Evolutionary conservation across 805 yeast genomes (phyloP).

Genomic region (Cephaloascus fragrans): DNA sequence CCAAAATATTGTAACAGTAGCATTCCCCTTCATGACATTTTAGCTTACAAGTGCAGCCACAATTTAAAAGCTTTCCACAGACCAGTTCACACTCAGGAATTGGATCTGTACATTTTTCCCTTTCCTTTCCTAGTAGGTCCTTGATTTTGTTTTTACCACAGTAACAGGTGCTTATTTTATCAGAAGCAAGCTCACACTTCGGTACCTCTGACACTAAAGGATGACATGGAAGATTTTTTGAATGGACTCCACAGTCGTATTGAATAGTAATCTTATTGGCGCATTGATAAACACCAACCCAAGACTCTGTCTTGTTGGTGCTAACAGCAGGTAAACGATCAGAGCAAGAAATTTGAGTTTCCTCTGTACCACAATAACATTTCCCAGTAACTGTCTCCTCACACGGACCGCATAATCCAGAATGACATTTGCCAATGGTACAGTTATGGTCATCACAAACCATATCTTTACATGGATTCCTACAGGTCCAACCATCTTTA

Average conservation of each 20-base stretch:
- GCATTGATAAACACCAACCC: slow-evolving; percentile 27
- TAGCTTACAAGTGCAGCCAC: slow-evolving; percentile 67
- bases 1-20: slow-evolving; percentile 46
- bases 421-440: slow-evolving; percentile 47
- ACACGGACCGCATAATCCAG: slow-evolving; percentile 79
- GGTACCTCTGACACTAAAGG: slow-evolving; percentile 20
- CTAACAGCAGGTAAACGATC: slow-evolving; percentile 28
- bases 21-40: slow-evolving; percentile 76
- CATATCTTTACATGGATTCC: slow-evolving; percentile 44
- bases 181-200: slow-evolving; percentile 58
- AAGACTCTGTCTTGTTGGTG: slow-evolving; percentile 8
- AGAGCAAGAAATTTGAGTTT: slow-evolving; percentile 31
- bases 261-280: slow-evolving; percentile 30
- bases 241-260: slow-evolving; percentile 59
- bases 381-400: slow-evolving; percentile 29
- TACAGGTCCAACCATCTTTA: slow-evolving; percentile 59
- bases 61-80: slow-evolving; percentile 54
- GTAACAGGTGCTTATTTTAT: slow-evolving; percentile 52
- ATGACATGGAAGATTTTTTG: slow-evolving; percentile 42
- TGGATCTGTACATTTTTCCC: slow-evolving; percentile 64
- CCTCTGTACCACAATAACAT: slow-evolving; percentile 72
- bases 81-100: slow-evolving; percentile 62
- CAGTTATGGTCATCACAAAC: slow-evolving; percentile 70
- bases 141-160: slow-evolving; percentile 61
- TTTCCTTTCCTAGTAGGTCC: slow-evolving; percentile 21